Conservation (phyloP, 208 protist species). For the Acanthamoeba lenticulata region DNA sequence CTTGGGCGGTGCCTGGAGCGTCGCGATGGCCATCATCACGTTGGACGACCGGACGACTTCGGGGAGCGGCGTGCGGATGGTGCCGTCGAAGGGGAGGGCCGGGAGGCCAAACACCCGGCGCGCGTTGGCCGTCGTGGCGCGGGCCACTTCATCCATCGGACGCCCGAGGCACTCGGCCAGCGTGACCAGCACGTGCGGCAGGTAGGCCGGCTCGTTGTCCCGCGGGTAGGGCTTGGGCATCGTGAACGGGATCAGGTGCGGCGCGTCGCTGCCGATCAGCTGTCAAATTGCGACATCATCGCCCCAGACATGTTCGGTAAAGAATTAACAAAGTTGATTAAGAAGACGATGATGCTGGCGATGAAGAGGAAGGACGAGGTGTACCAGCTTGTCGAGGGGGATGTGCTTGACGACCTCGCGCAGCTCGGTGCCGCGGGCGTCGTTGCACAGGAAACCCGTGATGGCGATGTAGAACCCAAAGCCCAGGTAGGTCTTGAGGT, state of each 20-base stretch:
- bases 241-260: conserved; percentile 59
- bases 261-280: conserved; percentile 60
- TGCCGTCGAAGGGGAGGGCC: conserved; percentile 14
- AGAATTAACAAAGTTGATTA: no score
- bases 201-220: conserved; percentile 55
- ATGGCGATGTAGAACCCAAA: conserved; percentile 58
- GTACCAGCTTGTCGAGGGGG: conserved; percentile 35
- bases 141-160: not conserved
- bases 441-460: conserved; percentile 59
- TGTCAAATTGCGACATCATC: not conserved
- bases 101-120: conserved; percentile 27
- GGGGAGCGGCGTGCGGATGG: not conserved
- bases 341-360: no score
- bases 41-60: not conserved
- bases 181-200: conserved; percentile 29
- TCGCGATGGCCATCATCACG: not conserved
- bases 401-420: conserved; percentile 15
- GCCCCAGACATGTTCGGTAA: no score
- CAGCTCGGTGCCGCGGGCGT: conserved; percentile 30
- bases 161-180: not conserved
- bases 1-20: not conserved
- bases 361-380: not conserved
- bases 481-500: conserved; percentile 42
- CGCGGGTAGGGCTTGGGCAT: conserved; percentile 59
- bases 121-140: conserved; percentile 13